Conservation (phyloP, 2,329 filamentous ascomycete species). For the Parastagonospora avenae region DNA sequence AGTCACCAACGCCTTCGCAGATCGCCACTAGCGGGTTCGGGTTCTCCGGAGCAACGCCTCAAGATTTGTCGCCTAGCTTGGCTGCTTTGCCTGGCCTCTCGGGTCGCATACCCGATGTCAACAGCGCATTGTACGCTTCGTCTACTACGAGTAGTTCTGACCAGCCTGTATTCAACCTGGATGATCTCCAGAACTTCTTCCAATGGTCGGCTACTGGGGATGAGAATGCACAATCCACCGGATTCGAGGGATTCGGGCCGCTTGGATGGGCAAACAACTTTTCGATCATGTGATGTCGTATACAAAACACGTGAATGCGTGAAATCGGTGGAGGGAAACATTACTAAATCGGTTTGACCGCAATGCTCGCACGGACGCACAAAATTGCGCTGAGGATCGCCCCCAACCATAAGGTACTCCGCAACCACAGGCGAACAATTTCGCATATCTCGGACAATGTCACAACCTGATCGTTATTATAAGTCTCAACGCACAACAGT, state of each 20-base stretch:
- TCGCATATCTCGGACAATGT: too few relatives aligned
- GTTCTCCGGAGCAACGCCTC: neutral
- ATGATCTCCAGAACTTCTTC: constrained; percentile 42
- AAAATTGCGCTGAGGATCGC: too few relatives aligned
- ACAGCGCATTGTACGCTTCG: constrained; percentile 14
- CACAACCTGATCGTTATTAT: too few relatives aligned
- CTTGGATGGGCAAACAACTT: constrained; percentile 39
- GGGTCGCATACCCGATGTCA: constrained; percentile 14
- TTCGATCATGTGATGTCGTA: constrained; percentile 25
- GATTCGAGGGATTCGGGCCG: constrained; percentile 35
- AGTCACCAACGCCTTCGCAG: constrained; percentile 14
- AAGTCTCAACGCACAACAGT: too few relatives aligned
- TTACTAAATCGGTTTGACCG: too few relatives aligned
- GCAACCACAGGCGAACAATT: too few relatives aligned
- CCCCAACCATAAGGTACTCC: too few relatives aligned
- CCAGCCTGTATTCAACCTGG: constrained; percentile 38
- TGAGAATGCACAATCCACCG: constrained; percentile 34
- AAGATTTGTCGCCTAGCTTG: constrained; percentile 1
- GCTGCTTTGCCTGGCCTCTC: constrained; percentile 14
- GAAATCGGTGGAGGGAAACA: neutral
- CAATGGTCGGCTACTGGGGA: constrained; percentile 33
- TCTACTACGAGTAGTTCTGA: constrained; percentile 19
- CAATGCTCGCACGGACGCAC: too few relatives aligned
- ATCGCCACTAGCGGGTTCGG: constrained; percentile 11
- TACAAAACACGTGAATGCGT: neutral